Evolutionary conservation across 768 basidiomycete genomes (phyloP).

Genomic region (Ramaria sp.): DNA sequence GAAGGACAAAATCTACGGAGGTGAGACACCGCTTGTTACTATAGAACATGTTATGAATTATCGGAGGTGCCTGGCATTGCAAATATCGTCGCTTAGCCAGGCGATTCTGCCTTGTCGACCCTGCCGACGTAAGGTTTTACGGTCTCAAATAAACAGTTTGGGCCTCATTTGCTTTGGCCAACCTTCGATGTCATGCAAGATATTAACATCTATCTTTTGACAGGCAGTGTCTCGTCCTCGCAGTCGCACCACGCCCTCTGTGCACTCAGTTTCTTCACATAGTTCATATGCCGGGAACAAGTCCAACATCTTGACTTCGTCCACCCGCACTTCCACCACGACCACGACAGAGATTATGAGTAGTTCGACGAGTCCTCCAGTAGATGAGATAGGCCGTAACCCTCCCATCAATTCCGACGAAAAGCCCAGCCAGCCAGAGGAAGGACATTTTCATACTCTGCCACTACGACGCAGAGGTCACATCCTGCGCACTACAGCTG

Average conservation of each 20-base stretch:
- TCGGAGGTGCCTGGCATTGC: no score
- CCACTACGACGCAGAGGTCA: constrained; percentile 4
- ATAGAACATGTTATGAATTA: no score
- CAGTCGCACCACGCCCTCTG: not conserved
- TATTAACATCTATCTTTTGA: not conserved
- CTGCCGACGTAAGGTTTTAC: no score
- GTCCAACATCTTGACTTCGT: not conserved
- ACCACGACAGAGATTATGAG: not conserved
- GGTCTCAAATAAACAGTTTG: no score
- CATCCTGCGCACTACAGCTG: constrained; percentile 6
- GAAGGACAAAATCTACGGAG: no score
- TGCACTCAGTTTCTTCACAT: not conserved
- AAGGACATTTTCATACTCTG: constrained; percentile 1
- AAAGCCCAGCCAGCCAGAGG: not conserved
- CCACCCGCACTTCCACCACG: not conserved
- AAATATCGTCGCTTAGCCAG: no score
- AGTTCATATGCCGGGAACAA: not conserved
- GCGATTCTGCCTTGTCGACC: no score
- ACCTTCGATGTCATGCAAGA: no score
- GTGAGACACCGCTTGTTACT: no score
- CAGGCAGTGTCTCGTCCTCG: not conserved
- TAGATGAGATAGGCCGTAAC: not conserved
- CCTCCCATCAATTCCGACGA: not conserved
- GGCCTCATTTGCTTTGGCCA: no score
- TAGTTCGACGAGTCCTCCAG: not conserved